Evolutionary conservation across 2,329 filamentous ascomycete genomes (phyloP).

Genomic region (Hansfordia pulvinata): DNA sequence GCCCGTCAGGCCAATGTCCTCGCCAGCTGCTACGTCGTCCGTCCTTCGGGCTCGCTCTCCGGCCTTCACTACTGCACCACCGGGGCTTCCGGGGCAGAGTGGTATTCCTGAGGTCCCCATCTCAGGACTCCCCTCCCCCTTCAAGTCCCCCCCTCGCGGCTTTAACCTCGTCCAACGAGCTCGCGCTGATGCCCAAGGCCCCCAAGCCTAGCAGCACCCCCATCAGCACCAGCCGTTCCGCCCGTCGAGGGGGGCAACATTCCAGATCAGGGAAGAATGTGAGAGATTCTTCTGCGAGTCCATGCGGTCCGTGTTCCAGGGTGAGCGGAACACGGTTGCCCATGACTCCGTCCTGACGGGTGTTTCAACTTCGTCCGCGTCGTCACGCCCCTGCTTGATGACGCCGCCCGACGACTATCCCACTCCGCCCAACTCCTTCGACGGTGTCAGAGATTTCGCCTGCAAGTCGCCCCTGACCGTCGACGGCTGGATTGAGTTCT

Average conservation of each 20-base stretch:
- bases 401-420: conserved; percentile 36
- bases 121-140: conserved; percentile 74
- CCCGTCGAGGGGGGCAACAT: conserved; percentile 78
- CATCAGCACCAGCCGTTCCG: conserved; percentile 24
- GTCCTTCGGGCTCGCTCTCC: conserved; percentile 57
- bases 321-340: conserved; percentile 72
- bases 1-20: conserved; percentile 60
- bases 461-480: conserved; percentile 23
- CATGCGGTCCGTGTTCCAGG: conserved; percentile 86
- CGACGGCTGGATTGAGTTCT: conserved; percentile 60
- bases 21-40: conserved; percentile 83
- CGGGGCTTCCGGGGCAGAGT: conserved; percentile 74
- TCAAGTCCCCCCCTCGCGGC: conserved; percentile 78
- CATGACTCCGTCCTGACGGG: conserved; percentile 79
- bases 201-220: conserved; percentile 20
- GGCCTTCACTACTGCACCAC: conserved; percentile 95
- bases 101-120: conserved; percentile 88
- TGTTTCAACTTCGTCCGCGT: conserved; percentile 38
- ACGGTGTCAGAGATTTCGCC: too few species aligned
- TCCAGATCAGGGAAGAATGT: conserved; percentile 98
- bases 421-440: conserved; percentile 21
- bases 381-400: too few species aligned
- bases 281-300: conserved; percentile 99
- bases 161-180: conserved; percentile 53
- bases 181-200: conserved; percentile 47